phyloP scores from a whole-genome alignment of 2,329 filamentous ascomycete species.

The Hymenoscyphus infarciens region DNA sequence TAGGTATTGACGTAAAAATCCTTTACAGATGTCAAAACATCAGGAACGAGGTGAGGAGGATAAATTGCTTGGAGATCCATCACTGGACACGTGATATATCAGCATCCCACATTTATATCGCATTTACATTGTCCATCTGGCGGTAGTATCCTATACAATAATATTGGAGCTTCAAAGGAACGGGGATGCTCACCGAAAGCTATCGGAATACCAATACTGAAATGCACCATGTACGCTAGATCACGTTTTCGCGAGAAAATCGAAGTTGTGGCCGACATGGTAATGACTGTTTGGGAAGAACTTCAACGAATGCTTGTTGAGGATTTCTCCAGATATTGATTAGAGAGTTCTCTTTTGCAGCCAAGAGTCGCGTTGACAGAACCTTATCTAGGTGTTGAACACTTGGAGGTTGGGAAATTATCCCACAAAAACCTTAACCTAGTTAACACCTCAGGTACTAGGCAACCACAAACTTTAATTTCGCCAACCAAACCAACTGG shows the following conservation, averaged over 20 bases:
- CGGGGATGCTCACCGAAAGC: slow-evolving; percentile 51
- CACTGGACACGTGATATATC: slow-evolving; percentile 39
- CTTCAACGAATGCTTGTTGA: background rate
- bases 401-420: background rate
- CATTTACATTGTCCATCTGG: too few relatives aligned
- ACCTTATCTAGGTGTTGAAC: background rate
- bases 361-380: too few relatives aligned
- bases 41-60: slow-evolving; percentile 47
- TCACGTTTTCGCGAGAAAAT: slow-evolving; percentile 34
- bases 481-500: background rate
- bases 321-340: background rate
- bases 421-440: background rate
- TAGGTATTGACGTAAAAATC: slow-evolving; percentile 58
- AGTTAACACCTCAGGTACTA: background rate
- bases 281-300: background rate
- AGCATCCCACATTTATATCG: too few relatives aligned
- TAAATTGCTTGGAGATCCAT: slow-evolving; percentile 60
- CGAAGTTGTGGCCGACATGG: slow-evolving; percentile 14
- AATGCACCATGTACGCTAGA: slow-evolving; percentile 53
- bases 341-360: too few relatives aligned
- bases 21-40: slow-evolving; percentile 48
- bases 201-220: slow-evolving; percentile 57
- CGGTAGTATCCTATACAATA: too few relatives aligned
- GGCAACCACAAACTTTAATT: background rate
- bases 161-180: background rate